These are phyloP conservation scores for Euphorbia peplus DNA, from an alignment of 345 rosid genomes.

Conservation along the genomic window DNA sequence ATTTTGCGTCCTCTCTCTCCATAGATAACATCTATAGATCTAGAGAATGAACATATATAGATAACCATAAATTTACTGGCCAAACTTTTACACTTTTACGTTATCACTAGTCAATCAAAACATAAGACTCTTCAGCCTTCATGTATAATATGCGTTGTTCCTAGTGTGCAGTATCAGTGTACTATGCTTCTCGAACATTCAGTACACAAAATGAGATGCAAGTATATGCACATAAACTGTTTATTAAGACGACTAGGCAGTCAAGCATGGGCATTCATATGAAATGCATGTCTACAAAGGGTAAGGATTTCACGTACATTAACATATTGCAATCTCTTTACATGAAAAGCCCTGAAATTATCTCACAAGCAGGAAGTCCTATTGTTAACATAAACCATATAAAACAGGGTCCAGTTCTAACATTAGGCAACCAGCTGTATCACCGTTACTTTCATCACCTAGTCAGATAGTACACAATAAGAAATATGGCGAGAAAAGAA, in stretches of 20 bases:
- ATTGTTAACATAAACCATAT: constrained; percentile 19
- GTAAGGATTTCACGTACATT: constrained; percentile 10
- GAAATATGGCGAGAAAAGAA: constrained; percentile 75
- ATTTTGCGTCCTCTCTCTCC: too few relatives aligned
- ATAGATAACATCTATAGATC: too few relatives aligned
- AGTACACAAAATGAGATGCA: too few relatives aligned
- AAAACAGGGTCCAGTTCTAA: constrained; percentile 23
- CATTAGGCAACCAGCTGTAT: constrained; percentile 11
- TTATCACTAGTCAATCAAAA: too few relatives aligned
- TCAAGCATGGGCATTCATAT: neutral
- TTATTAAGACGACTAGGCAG: neutral
- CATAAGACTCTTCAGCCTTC: too few relatives aligned
- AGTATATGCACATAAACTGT: too few relatives aligned
- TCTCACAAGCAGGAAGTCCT: constrained; percentile 22
- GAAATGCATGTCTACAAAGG: neutral
- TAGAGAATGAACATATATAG: too few relatives aligned
- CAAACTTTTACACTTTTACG: too few relatives aligned
- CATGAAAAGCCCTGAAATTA: constrained; percentile 25
- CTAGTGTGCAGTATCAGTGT: too few relatives aligned
- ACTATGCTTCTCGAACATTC: too few relatives aligned
- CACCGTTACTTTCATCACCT: constrained; percentile 37
- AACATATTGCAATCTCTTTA: constrained; percentile 23
- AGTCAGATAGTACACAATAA: constrained; percentile 77
- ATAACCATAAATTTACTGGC: too few relatives aligned
- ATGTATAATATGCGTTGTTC: too few relatives aligned